phyloP scores from a whole-genome alignment of 192 early-diverging fungal species.

The Rhizoclosmatium sp. region DNA sequence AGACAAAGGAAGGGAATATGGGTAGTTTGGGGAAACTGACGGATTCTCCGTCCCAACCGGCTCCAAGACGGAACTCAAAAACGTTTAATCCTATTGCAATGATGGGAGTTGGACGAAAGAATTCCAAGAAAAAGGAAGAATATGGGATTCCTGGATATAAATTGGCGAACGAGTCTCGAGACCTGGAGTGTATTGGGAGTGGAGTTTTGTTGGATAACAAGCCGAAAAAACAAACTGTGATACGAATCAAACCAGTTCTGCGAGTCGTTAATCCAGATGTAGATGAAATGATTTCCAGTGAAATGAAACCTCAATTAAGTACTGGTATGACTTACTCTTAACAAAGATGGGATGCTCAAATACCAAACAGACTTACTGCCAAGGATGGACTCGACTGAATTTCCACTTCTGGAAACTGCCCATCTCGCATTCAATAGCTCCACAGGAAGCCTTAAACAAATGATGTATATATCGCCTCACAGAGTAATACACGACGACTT shows the following conservation, averaged over 20 bases:
- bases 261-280: neutral
- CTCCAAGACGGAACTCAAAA: neutral
- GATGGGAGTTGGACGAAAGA: neutral
- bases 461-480: neutral
- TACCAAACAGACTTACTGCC: neutral
- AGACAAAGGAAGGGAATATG: neutral
- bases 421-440: neutral
- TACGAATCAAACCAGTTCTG: neutral
- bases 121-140: slow-evolving; percentile 21
- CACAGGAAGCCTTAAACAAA: slow-evolving; percentile 12
- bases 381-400: neutral
- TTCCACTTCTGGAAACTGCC: neutral
- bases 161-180: neutral
- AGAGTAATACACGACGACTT: neutral
- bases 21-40: neutral
- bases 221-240: neutral
- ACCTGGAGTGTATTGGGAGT: neutral
- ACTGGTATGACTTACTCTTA: neutral
- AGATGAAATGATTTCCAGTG: neutral
- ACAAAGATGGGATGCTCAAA: neutral
- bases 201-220: neutral
- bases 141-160: neutral
- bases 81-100: neutral
- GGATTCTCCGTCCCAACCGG: neutral
- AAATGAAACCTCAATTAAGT: too few species aligned